Percentiles rank a stretch among this genome's conserved stretches.
These are phyloP conservation scores for Pseudevernia furfuracea DNA, from an alignment of 495 filamentous ascomycete species.

Conservation along the genomic window DNA sequence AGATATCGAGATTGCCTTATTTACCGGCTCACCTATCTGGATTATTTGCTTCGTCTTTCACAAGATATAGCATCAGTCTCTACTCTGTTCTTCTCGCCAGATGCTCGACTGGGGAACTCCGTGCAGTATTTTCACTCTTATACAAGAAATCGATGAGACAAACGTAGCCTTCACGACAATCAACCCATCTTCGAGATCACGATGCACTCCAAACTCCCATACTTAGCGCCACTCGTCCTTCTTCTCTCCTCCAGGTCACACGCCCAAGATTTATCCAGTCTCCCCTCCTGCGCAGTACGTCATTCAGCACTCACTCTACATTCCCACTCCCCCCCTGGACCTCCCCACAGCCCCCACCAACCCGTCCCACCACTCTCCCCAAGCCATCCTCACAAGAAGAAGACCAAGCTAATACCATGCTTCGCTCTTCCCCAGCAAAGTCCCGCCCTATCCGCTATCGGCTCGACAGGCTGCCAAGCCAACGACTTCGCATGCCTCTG, in stretches of 20 bases:
- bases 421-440: not conserved
- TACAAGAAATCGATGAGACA: not conserved
- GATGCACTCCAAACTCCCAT: not conserved
- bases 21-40: not conserved
- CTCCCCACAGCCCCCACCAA: not conserved
- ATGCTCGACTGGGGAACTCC: not conserved
- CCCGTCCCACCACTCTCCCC: not conserved
- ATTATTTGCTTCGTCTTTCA: not conserved
- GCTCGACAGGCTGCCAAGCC: constrained; percentile 7
- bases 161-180: not conserved
- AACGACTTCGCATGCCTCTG: constrained; percentile 6
- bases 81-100: not conserved
- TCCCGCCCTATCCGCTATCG: constrained; percentile 6
- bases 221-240: not conserved
- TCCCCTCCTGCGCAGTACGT: constrained; percentile 3
- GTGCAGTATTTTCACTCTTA: not conserved
- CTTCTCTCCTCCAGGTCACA: not conserved
- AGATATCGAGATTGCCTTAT: not conserved
- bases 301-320: not conserved
- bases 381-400: not conserved
- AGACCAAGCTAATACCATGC: not conserved
- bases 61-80: not conserved
- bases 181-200: not conserved
- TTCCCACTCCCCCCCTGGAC: not conserved
- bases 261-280: not conserved